Evolutionary conservation across 345 rosid genomes (phyloP), one percentile per base, ranked within the genome.

Genomic region (Eucalyptus virginea): DNA sequence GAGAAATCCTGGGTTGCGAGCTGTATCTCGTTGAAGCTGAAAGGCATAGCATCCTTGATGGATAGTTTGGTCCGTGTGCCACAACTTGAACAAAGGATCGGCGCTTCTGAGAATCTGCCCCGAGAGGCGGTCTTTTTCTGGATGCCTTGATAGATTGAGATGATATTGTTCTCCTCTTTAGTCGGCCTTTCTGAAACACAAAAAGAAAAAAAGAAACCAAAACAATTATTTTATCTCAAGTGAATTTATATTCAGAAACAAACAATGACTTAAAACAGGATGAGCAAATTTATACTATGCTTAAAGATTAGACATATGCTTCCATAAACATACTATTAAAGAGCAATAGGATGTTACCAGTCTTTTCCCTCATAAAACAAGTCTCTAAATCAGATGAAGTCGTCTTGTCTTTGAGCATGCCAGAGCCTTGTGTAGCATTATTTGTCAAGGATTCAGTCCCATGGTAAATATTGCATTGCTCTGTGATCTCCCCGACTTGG

Each of bases 41-140:
- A 93, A 86, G 86, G 62, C 94, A 91, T 92, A 8, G 95, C 67
- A 86, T 94, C 95, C 87, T 91, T 91, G 67, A 94, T 50, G 86
- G 92, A 91, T 50, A 93, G 81, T 86, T 94, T 93, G 69, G 96
- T 93, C 87, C 90, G 93, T 87, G 93, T 88, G 37, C 94, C 95
- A 89, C 96, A 95, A n/a, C 90, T 81, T 69, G 91, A 91, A 89
- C 96, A 95, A 24, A 95, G 94, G 88, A 95, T 91, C 17, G 94
- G 95, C 9, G 92, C 93, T 81, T 88, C 93, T 10, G 93, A 90
- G 88, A 87, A 88, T 90, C 88, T 91, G 88, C 87, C 44, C 44
- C 89, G 86, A 24, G 89, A 72, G 54, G 30, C 42, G 58, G 77
- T 83, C 45, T 89, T 92, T 49, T 87, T 92, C 58, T 60, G 90